Evolutionary conservation across 2,329 filamentous ascomycete species (phyloP), one percentile per base, ranked within the genome.

Genomic region (Colletotrichum magnum): DNA sequence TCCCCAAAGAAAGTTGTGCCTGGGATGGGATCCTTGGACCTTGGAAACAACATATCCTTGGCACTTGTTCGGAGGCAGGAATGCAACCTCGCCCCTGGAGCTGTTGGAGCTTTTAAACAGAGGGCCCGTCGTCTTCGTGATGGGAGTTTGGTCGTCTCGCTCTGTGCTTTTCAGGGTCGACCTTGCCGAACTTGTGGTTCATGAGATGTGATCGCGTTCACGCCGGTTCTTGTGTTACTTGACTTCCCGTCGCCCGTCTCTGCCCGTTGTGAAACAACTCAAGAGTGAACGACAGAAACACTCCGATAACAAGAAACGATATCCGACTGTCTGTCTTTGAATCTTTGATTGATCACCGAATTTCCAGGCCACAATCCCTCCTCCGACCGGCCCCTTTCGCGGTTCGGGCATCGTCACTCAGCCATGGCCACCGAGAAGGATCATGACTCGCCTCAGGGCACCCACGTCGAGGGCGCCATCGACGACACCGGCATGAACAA

Each of bases 361-460:
- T 36, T 36, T 36, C 9, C 32, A 36, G 10, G 10, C 7, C 32
- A 36, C 32, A 10, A 18, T 18, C 2, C 32, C 7, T 3, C 48
- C 7, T 10, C 10, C 21, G 12, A 57, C 36, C 2, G 32, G 16
- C 7, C 16, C 5, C 16, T 16, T 47, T 18, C 45, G 18, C 45
- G 26, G 2, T 9, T n/a, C 3, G n/a, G 4, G 47, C 56, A 1
- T 26, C 48, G 21, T 7, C 21, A 10, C 6, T 6, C n/a, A 36
- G n/a, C 10, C 21, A 71, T 71, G 70, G 58, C 58, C 9, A 54
- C 50, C 1, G 70, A 71, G 32, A 72, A 72, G 32, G 68, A 65
- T 10, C 9, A 36, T 36, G 32, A 36, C 6, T 21, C 28, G 18
- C 52, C 58, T 1, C 24, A 47, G 10, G 56, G 57, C 56, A 39